A percentile compares a stretch with the other conserved stretches of the same genome.
Evolutionary conservation across 2,329 filamentous ascomycete genomes (phyloP).

Genomic region (Beauveria scarabaeidicola): DNA sequence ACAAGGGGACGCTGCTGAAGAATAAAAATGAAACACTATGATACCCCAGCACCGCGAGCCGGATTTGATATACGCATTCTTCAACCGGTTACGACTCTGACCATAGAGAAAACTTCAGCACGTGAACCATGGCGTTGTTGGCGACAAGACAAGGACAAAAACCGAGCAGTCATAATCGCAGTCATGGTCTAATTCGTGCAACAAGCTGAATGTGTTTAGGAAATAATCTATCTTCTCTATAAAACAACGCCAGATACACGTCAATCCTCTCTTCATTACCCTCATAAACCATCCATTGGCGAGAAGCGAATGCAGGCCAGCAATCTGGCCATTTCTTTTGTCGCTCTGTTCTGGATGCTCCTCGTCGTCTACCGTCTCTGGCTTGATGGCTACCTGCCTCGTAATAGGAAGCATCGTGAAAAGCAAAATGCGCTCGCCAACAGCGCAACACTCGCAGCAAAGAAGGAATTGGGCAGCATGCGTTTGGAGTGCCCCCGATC

Average conservation of each 20-base stretch:
- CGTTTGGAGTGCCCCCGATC: background rate
- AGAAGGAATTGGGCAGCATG: background rate
- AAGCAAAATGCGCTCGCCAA: background rate
- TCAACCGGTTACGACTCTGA: background rate
- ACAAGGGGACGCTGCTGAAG: constrained; percentile 7
- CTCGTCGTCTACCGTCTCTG: background rate
- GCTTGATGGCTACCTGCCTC: background rate
- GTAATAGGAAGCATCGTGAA: background rate
- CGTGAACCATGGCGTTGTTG: background rate
- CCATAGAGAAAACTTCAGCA: background rate
- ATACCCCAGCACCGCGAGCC: background rate
- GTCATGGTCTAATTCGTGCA: constrained; percentile 3
- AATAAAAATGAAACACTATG: background rate
- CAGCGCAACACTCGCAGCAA: background rate
- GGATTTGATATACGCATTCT: no score
- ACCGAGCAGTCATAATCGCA: background rate
- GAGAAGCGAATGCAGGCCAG: background rate
- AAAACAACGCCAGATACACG: constrained; percentile 9
- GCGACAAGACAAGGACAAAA: background rate
- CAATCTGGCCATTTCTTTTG: background rate
- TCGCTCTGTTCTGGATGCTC: background rate
- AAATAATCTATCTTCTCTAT: constrained; percentile 7
- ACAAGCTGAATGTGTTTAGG: background rate
- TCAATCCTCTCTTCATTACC: background rate
- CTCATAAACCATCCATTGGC: background rate